Evolutionary conservation across 306 rosid species (phyloP).

Genomic region (Elaeagnus macrophylla): DNA sequence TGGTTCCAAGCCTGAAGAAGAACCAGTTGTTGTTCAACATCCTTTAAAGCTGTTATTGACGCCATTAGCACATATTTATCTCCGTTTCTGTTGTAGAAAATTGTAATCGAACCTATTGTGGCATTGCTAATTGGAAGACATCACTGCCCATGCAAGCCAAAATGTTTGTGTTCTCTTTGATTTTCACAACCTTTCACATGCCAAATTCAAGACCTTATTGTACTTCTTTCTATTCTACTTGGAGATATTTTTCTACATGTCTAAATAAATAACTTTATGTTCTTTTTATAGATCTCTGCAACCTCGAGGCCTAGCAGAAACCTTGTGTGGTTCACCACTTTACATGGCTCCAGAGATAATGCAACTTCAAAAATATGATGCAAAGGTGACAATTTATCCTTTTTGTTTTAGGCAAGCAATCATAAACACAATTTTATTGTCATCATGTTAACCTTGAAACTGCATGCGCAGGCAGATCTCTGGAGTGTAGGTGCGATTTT

Average conservation of each 20-base stretch:
- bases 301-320: slow-evolving; percentile 95
- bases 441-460: slow-evolving; percentile 37
- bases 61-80: too few species aligned
- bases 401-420: slow-evolving; percentile 3
- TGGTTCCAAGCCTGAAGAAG: too few species aligned
- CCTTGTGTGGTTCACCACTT: slow-evolving; percentile 98
- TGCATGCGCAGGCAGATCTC: slow-evolving; percentile 94
- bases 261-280: slow-evolving; percentile 6
- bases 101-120: too few species aligned
- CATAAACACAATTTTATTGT: slow-evolving; percentile 16
- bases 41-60: too few species aligned
- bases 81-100: too few species aligned
- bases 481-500: slow-evolving; percentile 98
- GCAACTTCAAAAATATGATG: slow-evolving; percentile 98
- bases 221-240: not conserved
- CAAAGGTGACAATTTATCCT: slow-evolving; percentile 62
- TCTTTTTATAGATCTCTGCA: slow-evolving; percentile 68
- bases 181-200: too few species aligned
- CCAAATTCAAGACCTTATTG: too few species aligned
- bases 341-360: slow-evolving; percentile 99
- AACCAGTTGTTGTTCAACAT: too few species aligned
- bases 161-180: too few species aligned
- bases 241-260: slow-evolving; percentile 5
- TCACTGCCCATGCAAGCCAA: too few species aligned
- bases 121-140: too few species aligned